These are phyloP conservation scores for Maudiozyma humilis DNA, from an alignment of 1,139 yeast genomes.

Conservation along the genomic window DNA sequence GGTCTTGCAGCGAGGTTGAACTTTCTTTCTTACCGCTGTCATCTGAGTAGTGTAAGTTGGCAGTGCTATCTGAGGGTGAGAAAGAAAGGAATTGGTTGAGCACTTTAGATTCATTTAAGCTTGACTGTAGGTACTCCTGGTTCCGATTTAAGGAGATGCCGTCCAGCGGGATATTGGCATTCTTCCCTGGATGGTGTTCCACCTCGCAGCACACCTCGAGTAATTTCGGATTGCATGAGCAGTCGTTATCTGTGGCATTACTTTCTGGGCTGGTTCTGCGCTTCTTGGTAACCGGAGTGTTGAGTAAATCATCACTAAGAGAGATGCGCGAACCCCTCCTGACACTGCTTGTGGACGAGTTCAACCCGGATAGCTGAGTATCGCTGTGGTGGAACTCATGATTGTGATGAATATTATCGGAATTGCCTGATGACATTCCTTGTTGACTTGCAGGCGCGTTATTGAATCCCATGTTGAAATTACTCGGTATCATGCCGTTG, in stretches of 20 bases:
- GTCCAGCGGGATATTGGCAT: background rate
- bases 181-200: conserved; percentile 16
- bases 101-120: background rate
- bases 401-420: background rate
- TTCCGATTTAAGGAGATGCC: background rate
- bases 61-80: background rate
- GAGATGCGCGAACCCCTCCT: background rate
- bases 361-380: no score
- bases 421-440: background rate
- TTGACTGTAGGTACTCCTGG: background rate
- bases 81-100: background rate
- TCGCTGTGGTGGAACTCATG: background rate
- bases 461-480: background rate
- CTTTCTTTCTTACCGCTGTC: background rate
- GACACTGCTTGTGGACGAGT: no score
- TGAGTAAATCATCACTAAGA: conserved; percentile 5
- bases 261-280: background rate
- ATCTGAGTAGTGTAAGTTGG: background rate
- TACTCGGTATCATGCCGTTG: background rate
- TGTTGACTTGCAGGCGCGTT: background rate
- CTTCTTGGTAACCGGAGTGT: conserved; percentile 1
- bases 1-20: background rate
- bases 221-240: conserved; percentile 32
- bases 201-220: conserved; percentile 36
- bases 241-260: background rate